These are phyloP conservation scores for Umbilicaria muhlenbergii DNA, from an alignment of 495 filamentous ascomycete genomes.

Conservation along the genomic window DNA sequence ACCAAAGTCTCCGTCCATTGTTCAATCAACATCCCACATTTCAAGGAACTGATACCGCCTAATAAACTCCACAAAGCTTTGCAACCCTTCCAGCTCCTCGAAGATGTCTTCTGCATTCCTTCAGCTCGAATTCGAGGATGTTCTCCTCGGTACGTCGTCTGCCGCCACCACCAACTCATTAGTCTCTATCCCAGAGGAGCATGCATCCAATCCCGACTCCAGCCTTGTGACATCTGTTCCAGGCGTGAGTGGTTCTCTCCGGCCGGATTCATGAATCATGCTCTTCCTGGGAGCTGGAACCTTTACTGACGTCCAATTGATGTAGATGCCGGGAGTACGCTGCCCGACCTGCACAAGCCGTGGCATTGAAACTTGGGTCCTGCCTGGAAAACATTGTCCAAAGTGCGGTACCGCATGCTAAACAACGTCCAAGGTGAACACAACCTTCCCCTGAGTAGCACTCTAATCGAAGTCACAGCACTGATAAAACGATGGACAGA, in stretches of 20 bases:
- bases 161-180: background rate
- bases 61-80: no score
- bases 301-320: conserved; percentile 2
- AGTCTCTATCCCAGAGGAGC: background rate
- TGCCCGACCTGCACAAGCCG: conserved; percentile 26
- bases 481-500: no score
- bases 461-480: no score
- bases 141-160: background rate
- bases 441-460: no score
- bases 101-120: no score
- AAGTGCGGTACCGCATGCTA: conserved; percentile 3
- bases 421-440: no score
- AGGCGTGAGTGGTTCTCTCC: no score
- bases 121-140: no score
- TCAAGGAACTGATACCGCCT: no score
- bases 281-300: background rate
- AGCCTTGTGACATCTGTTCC: background rate
- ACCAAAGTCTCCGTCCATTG: no score
- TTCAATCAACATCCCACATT: no score
- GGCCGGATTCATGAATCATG: background rate
- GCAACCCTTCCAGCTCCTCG: no score
- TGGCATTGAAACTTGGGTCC: conserved; percentile 32
- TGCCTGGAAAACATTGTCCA: conserved; percentile 32
- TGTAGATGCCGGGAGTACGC: conserved; percentile 33
- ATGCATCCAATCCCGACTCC: background rate